A percentile compares a stretch with the other conserved stretches of the same genome.
Conservation (phyloP, 1,284 basidiomycete genomes). For the Cryptococcus sp. region DNA sequence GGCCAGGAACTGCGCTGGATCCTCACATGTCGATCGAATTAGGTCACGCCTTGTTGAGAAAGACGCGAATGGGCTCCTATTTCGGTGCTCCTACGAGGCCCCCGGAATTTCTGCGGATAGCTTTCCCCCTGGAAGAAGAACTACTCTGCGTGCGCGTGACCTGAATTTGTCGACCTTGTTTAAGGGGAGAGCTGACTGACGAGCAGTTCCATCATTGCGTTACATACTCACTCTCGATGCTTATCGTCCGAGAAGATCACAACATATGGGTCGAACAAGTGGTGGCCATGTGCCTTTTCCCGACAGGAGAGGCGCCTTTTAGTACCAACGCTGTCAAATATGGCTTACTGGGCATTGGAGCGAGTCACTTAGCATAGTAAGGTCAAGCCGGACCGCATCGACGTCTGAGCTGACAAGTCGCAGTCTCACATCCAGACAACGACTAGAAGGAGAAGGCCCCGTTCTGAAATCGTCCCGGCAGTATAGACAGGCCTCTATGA, state of each 20-base stretch:
- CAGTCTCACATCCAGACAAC: conserved; percentile 20
- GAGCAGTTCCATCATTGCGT: conserved; percentile 49
- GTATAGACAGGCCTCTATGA: conserved; percentile 29
- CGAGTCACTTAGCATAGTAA: conserved; percentile 34
- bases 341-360: conserved; percentile 39
- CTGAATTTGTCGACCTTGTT: too few species aligned
- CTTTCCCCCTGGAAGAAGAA: too few species aligned
- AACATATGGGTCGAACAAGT: conserved; percentile 46
- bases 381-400: conserved; percentile 8
- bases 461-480: conserved; percentile 20
- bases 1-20: too few species aligned
- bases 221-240: conserved; percentile 44
- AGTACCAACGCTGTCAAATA: conserved; percentile 35
- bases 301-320: conserved; percentile 28
- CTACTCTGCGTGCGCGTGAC: too few species aligned
- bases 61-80: too few species aligned
- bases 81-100: too few species aligned
- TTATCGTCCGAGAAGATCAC: conserved; percentile 41
- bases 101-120: too few species aligned
- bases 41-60: too few species aligned
- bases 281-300: conserved; percentile 40
- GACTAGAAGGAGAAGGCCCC: conserved; percentile 3
- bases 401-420: not conserved
- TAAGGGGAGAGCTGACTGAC: too few species aligned
- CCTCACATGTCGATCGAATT: too few species aligned